Evolutionary conservation across 73 alveolate species (phyloP), one percentile per base, ranked within the genome.

Genomic region (Blepharisma japonicum): DNA sequence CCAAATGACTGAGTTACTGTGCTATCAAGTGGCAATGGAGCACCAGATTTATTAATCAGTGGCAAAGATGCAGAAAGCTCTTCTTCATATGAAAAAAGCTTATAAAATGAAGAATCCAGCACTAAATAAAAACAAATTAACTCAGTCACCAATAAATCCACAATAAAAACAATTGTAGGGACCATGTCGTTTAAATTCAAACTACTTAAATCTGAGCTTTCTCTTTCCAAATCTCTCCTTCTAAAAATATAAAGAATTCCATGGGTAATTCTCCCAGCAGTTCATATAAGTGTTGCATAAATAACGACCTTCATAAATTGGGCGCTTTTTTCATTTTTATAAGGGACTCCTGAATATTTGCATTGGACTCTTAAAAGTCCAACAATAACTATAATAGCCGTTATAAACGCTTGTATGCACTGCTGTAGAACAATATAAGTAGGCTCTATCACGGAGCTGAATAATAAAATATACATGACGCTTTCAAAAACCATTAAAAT

Each of bases 171-270:
- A 1, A 61, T 9, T 14, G 74, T 61, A 20, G 74, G 38, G n/a
- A 61, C 39, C 14, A 39, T 18, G 23, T 25, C 23, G 2, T 25
- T 39, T 20, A 9, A n/a, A 32, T 32, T 32, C 42, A 32, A 32
- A 18, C 74, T 39, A 5, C 74, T 61, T 61, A 25, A 20, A 25
- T 61, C 23, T 2, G 74, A 61, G 18, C 50, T 20, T 32, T 32
- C 42, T 32, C 42, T 32, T 61, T 14, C 11, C 14, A 61, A 9
- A 25, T 61, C 23, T 3, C 23, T 25, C 23, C 23, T 39, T 20
- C 74, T n/a, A 25, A 61, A 14, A 14, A 61, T n/a, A 39, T 61
- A 61, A 61, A 61, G 74, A 20, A 61, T 61, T 61, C 74, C 74
- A 61, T 61, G 74, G 0, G 23, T n/a, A 61, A 61, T 61, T 8